Evolutionary conservation across 78 protist genomes (phyloP).

Genomic region (Ministeria vibrans): DNA sequence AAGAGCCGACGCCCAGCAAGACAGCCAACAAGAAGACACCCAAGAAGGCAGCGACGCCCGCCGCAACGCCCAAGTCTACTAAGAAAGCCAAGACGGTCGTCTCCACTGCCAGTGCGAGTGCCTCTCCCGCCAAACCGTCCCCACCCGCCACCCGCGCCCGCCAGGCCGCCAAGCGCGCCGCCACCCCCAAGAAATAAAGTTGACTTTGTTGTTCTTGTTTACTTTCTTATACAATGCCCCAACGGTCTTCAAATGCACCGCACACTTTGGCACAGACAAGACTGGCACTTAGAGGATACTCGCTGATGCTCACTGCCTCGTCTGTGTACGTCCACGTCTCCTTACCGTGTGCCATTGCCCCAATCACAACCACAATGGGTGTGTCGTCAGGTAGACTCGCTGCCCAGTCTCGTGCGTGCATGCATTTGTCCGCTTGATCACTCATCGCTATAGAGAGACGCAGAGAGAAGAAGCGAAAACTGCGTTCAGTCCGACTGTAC

Average conservation of each 20-base stretch:
- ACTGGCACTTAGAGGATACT: conserved; percentile 79
- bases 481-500: background rate
- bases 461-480: background rate
- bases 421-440: conserved; percentile 18
- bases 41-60: too few relatives aligned
- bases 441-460: background rate
- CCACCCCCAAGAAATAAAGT: background rate
- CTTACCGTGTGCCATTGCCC: conserved; percentile 82
- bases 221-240: conserved; percentile 65
- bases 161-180: too few relatives aligned
- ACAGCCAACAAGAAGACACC: too few relatives aligned
- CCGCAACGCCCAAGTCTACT: too few relatives aligned
- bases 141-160: too few relatives aligned
- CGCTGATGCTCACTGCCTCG: conserved; percentile 59
- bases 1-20: too few relatives aligned
- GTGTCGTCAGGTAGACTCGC: conserved; percentile 13
- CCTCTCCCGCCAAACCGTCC: too few relatives aligned
- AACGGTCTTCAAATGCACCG: conserved; percentile 66
- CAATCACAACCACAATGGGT: conserved; percentile 71
- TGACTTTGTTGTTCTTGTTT: background rate
- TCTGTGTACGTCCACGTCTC: conserved; percentile 58
- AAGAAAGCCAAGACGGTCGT: too few relatives aligned
- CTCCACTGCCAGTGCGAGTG: too few relatives aligned
- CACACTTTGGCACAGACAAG: conserved; percentile 65
- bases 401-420: conserved; percentile 7